Conservation (phyloP, 176 grass and related monocot genomes). For the Poa pratensis region DNA sequence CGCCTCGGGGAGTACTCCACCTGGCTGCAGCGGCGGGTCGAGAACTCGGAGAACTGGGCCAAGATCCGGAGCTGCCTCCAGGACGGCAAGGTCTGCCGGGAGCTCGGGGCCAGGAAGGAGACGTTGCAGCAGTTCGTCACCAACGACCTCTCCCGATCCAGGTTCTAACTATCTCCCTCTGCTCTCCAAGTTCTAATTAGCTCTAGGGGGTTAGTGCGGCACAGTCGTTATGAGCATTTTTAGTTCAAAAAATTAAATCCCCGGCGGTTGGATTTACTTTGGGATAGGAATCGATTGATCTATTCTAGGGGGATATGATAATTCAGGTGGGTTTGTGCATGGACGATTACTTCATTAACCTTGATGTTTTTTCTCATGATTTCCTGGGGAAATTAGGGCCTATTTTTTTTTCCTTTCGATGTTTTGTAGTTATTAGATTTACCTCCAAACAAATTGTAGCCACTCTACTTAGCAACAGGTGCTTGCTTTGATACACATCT, state of each 20-base stretch:
- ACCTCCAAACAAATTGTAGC: not conserved
- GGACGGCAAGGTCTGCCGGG: constrained; percentile 71
- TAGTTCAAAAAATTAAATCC: not conserved
- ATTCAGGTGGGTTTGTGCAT: not conserved
- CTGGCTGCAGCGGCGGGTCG: constrained; percentile 86
- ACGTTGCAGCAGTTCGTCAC: constrained; percentile 63
- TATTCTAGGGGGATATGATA: not conserved
- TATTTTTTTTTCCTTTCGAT: not conserved
- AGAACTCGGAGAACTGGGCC: constrained; percentile 60
- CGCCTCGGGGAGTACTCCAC: constrained; percentile 83
- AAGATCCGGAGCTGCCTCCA: constrained; percentile 86
- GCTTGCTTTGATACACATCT: not conserved
- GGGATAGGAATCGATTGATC: not conserved
- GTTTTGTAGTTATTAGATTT: constrained; percentile 11
- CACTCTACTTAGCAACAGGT: not conserved
- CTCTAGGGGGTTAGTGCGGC: not conserved
- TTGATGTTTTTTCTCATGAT: not conserved
- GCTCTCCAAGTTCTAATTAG: no score
- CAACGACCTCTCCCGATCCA: constrained; percentile 77
- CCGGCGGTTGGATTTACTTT: not conserved
- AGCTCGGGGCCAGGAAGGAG: constrained; percentile 48
- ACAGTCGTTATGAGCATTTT: not conserved
- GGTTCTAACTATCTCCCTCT: no score
- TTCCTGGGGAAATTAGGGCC: not conserved
- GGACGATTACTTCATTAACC: not conserved